Evolutionary conservation across 148 eudicot species (phyloP).

Genomic region (Drosera capensis): DNA sequence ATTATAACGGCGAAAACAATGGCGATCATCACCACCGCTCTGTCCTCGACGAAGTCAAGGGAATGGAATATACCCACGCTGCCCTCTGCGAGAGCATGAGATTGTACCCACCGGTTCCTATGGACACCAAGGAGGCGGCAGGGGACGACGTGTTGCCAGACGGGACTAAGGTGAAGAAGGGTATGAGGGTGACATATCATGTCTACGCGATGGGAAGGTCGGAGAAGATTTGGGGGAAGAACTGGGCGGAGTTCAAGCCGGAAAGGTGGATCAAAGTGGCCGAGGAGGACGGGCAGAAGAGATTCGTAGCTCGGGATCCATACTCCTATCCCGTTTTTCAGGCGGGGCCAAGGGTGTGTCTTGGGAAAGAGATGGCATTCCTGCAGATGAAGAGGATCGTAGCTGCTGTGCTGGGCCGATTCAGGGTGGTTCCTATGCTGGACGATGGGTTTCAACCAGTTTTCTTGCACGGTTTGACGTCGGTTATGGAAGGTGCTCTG

Average conservation of each 20-base stretch:
- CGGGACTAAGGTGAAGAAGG: conserved; percentile 24
- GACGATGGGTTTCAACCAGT: conserved; percentile 20
- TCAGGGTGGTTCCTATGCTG: conserved; percentile 25
- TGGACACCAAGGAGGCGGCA: conserved; percentile 18
- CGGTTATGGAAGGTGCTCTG: conserved; percentile 37
- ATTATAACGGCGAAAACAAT: background rate
- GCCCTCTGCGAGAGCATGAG: conserved; percentile 36
- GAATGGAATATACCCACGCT: conserved; percentile 31
- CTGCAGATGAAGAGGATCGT: conserved; percentile 44
- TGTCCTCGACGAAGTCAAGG: conserved; percentile 24
- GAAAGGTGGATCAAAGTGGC: conserved; percentile 28
- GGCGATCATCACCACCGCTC: background rate
- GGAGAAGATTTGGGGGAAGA: conserved; percentile 29
- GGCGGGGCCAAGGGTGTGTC: conserved; percentile 36
- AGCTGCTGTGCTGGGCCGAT: conserved; percentile 20
- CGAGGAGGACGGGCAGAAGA: conserved; percentile 4
- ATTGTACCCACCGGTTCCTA: conserved; percentile 35
- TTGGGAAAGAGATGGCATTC: conserved; percentile 45
- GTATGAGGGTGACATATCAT: conserved; percentile 18
- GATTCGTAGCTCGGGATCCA: conserved; percentile 14
- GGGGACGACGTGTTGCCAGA: conserved; percentile 32
- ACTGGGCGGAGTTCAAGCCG: conserved; percentile 26
- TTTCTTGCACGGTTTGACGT: conserved; percentile 16
- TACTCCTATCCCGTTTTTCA: conserved; percentile 30
- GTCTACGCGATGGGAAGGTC: conserved; percentile 34